These are phyloP conservation scores for Albatrellus sp. DNA, from an alignment of 1,284 basidiomycete species.

Conservation along the genomic window DNA sequence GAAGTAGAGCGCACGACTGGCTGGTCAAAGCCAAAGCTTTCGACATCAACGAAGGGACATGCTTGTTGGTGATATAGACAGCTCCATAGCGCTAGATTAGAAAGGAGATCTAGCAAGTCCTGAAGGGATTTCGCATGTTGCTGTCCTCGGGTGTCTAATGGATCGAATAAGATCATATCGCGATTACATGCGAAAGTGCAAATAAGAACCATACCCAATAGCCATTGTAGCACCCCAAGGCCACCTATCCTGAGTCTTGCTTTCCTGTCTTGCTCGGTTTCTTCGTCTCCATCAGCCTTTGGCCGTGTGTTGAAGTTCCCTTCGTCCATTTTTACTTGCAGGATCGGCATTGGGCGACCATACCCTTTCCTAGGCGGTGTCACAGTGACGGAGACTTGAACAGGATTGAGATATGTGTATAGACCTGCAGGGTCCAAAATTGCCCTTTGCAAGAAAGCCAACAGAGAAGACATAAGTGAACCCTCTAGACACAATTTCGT, in stretches of 20 bases:
- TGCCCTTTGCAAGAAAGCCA: constrained; percentile 39
- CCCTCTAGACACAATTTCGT: constrained; percentile 21
- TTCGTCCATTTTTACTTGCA: constrained; percentile 16
- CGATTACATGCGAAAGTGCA: neutral
- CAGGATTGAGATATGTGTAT: constrained; percentile 60
- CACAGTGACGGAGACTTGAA: constrained; percentile 26
- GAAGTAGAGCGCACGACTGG: constrained; percentile 56
- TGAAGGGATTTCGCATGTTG: constrained; percentile 12
- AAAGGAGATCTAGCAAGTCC: constrained; percentile 27
- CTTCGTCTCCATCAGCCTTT: constrained; percentile 46
- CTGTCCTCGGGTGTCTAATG: neutral
- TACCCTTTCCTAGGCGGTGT: constrained; percentile 17
- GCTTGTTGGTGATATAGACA: constrained; percentile 31
- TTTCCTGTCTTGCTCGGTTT: constrained; percentile 53
- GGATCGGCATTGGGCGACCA: constrained; percentile 18
- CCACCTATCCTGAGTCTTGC: constrained; percentile 65
- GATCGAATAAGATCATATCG: too few relatives aligned
- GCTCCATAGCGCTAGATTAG: constrained; percentile 48
- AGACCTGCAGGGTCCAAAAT: constrained; percentile 58
- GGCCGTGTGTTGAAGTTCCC: constrained; percentile 20
- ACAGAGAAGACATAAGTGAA: constrained; percentile 21
- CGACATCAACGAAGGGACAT: constrained; percentile 30
- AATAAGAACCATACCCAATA: constrained; percentile 32
- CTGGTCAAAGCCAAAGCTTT: constrained; percentile 46
- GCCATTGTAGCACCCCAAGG: constrained; percentile 56